Conservation (phyloP, 2,329 filamentous ascomycete species). For the Ilyonectria mors-panacis region DNA sequence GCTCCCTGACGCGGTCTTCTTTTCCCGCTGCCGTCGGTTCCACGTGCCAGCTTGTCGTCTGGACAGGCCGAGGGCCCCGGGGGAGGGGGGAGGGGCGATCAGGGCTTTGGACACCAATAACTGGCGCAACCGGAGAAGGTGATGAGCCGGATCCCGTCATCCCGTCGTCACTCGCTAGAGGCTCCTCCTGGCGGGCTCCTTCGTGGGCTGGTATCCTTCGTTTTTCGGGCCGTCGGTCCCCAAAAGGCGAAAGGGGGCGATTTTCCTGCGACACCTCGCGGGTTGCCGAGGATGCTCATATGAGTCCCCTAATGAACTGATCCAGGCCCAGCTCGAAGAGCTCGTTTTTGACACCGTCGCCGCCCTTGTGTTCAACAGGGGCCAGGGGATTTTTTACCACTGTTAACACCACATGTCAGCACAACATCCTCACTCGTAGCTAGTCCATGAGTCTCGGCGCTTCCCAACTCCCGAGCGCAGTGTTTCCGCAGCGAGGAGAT, state of each 20-base stretch:
- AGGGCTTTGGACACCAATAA: background rate
- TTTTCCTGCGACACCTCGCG: constrained; percentile 27
- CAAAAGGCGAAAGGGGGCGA: background rate
- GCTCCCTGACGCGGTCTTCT: background rate
- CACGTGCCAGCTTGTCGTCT: background rate
- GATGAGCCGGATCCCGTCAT: background rate
- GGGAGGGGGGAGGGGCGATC: background rate
- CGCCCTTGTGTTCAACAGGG: constrained; percentile 78
- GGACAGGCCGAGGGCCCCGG: background rate
- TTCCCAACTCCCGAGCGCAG: background rate
- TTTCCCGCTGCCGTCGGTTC: background rate
- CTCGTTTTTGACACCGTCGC: constrained; percentile 79
- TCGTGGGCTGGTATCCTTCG: background rate
- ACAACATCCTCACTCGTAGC: background rate
- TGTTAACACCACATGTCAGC: constrained; percentile 47
- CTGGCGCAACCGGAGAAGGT: background rate
- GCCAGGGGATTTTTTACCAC: constrained; percentile 80
- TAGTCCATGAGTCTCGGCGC: background rate
- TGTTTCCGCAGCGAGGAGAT: background rate
- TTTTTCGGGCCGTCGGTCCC: background rate
- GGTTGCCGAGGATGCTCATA: constrained; percentile 57
- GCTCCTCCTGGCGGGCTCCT: background rate
- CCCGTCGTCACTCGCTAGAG: background rate
- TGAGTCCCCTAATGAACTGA: constrained; percentile 79
- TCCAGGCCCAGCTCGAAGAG: constrained; percentile 81